A percentile compares a stretch with the other conserved stretches of the same genome.
Evolutionary conservation across 768 basidiomycete species (phyloP).

Genomic region (Botryobasidium botryosum): DNA sequence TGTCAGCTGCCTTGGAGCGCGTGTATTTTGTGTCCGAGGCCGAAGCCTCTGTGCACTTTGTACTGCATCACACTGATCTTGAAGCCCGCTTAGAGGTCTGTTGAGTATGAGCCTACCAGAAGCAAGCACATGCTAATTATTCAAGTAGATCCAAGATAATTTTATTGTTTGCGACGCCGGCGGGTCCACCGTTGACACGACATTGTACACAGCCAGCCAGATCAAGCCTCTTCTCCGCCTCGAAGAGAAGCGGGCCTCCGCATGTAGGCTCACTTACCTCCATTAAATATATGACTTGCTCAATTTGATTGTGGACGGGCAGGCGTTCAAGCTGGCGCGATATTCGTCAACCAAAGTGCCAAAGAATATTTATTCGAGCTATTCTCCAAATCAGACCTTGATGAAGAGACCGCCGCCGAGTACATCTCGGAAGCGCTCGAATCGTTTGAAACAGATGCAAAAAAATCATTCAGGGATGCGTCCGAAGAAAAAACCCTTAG

Average conservation of each 20-base stretch:
- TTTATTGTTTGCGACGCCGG: conserved; percentile 2
- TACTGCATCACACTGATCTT: too few species aligned
- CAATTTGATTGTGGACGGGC: too few species aligned
- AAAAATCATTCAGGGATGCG: too few species aligned
- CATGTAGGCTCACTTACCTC: too few species aligned
- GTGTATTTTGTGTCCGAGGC: conserved; percentile 35
- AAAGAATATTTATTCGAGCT: too few species aligned
- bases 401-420: too few species aligned
- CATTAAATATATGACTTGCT: background rate
- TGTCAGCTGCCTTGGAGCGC: conserved; percentile 25
- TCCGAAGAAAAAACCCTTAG: too few species aligned
- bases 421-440: too few species aligned
- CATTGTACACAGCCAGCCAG: background rate
- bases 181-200: conserved; percentile 1
- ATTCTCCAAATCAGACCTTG: too few species aligned
- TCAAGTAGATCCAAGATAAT: background rate
- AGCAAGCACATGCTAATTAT: background rate
- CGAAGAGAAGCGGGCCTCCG: background rate
- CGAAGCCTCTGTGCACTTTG: conserved; percentile 36
- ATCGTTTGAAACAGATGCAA: too few species aligned
- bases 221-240: background rate
- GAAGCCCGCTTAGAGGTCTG: background rate
- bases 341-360: background rate
- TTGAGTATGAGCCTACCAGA: background rate
- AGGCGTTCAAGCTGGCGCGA: conserved; percentile 1